phyloP scores from a whole-genome alignment of 768 basidiomycete species.

The Sarcomyxa edulis region DNA sequence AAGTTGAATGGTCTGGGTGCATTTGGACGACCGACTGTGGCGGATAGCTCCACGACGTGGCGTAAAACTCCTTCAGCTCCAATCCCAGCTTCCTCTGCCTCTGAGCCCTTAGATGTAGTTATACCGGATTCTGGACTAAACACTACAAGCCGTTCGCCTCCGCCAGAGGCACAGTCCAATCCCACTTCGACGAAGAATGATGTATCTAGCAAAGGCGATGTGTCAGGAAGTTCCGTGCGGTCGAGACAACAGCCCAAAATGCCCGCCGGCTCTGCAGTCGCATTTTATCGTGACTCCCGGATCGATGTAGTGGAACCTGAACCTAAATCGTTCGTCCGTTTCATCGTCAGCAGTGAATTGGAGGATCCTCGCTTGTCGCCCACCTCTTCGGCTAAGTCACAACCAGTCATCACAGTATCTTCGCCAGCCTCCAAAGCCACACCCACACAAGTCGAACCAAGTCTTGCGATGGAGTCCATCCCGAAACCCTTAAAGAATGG shows the following conservation, averaged over 20 bases:
- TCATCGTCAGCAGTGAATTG: constrained; percentile 77
- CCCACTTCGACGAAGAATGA: constrained; percentile 26
- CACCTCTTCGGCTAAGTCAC: constrained; percentile 12
- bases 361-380: constrained; percentile 36
- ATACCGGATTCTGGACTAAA: constrained; percentile 27
- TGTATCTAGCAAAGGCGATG: constrained; percentile 23
- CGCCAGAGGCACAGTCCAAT: constrained; percentile 41
- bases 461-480: neutral
- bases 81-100: constrained; percentile 14
- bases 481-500: constrained; percentile 7
- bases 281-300: constrained; percentile 64
- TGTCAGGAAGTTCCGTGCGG: constrained; percentile 25
- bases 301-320: constrained; percentile 45
- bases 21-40: constrained; percentile 37
- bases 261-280: constrained; percentile 67
- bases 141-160: constrained; percentile 64
- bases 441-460: neutral
- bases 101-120: constrained; percentile 11
- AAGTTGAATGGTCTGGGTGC: constrained; percentile 26
- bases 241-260: constrained; percentile 61
- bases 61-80: constrained; percentile 26
- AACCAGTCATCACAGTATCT: constrained; percentile 18
- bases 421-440: constrained; percentile 10
- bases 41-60: constrained; percentile 39
- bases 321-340: constrained; percentile 51